Conservation (phyloP, 139 green algal species). For the Coccomyxa sp. region DNA sequence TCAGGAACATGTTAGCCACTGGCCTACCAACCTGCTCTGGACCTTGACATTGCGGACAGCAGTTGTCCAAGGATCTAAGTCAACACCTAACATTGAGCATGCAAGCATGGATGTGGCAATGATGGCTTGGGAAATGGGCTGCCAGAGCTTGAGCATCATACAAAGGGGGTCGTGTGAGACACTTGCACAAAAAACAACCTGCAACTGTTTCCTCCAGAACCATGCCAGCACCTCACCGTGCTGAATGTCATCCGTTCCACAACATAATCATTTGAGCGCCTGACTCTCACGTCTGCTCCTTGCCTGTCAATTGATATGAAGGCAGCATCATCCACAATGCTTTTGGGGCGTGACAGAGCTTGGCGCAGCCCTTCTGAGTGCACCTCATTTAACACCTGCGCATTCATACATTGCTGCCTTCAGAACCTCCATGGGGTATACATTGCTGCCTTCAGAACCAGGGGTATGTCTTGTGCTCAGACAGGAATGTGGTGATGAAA, state of each 20-base stretch:
- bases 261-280: conserved; percentile 63
- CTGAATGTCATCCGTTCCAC: conserved; percentile 76
- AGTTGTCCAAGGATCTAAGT: too few species aligned
- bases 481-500: too few species aligned
- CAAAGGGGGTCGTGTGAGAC: background rate
- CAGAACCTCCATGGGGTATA: background rate
- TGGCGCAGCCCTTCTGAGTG: conserved; percentile 51
- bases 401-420: background rate
- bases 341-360: conserved; percentile 27
- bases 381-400: conserved; percentile 64
- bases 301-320: conserved; percentile 92
- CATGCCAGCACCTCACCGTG: too few species aligned
- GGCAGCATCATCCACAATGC: conserved; percentile 55
- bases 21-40: too few species aligned
- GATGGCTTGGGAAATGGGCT: too few species aligned
- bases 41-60: too few species aligned
- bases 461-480: background rate
- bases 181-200: background rate
- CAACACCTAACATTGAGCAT: background rate
- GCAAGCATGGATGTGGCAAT: too few species aligned
- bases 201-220: background rate
- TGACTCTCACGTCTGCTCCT: conserved; percentile 85
- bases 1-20: too few species aligned
- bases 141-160: too few species aligned
- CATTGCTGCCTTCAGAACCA: background rate